Conservation (phyloP, 2,329 filamentous ascomycete species). For the Rachicladosporium sp. region DNA sequence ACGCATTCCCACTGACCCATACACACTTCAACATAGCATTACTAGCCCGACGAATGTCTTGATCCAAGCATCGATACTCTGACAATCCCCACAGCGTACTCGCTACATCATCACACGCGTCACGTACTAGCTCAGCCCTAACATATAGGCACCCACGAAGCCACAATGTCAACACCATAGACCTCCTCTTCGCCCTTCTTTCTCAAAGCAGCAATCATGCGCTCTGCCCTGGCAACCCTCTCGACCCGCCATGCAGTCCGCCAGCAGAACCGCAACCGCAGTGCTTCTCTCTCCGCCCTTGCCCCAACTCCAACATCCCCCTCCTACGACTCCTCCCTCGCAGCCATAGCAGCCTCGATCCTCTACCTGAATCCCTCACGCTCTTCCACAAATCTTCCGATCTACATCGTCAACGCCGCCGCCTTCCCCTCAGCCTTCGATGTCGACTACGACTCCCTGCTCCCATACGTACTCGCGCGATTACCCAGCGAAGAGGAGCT, state of each 20-base stretch:
- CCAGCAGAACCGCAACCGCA: constrained; percentile 12
- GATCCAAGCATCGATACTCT: too few relatives aligned
- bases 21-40: too few relatives aligned
- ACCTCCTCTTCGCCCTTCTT: neutral
- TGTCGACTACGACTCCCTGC: constrained; percentile 42
- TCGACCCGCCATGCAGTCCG: constrained; percentile 14
- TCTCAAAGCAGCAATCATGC: constrained; percentile 9
- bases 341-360: constrained; percentile 38
- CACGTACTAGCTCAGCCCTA: too few relatives aligned
- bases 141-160: too few relatives aligned
- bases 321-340: constrained; percentile 37
- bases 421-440: constrained; percentile 44
- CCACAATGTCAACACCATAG: too few relatives aligned
- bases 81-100: too few relatives aligned
- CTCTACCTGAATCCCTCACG: constrained; percentile 42
- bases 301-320: constrained; percentile 33
- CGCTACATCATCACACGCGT: too few relatives aligned
- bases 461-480: constrained; percentile 43
- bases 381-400: constrained; percentile 36
- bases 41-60: too few relatives aligned
- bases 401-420: constrained; percentile 44
- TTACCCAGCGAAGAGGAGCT: constrained; percentile 45
- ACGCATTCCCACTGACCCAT: too few relatives aligned
- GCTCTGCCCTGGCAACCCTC: constrained; percentile 19
- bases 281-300: constrained; percentile 34